Base-by-base conservation (phyloP, 257 asterid genomes). In the Solanum megistacrolobum region DNA sequence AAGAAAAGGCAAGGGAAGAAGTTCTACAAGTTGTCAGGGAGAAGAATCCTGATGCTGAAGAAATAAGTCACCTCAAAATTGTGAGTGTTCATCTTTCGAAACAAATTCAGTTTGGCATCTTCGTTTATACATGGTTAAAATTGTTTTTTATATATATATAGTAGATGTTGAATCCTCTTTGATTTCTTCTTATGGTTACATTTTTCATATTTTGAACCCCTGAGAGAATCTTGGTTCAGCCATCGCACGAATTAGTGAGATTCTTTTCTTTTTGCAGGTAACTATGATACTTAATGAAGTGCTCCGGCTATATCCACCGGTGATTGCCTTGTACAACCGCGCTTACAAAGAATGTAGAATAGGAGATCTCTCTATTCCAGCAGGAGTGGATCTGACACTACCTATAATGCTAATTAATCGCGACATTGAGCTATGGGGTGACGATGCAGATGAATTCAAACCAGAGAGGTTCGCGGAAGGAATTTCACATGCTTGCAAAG, bases 381-480 rank as follows among this genome's bases (percentile, higher is more conserved):
- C 92, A 20, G 96, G 93, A 46, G 88, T 91, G 85, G 91, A 89
- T 81, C 88, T 94, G 60, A 12, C 84, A 5, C 83, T 92, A n/a
- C 94, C 96, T 0, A 88, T 91, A 86, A 60, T 94, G 89, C 87
- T 89, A 21, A 89, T 91, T 32, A 88, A 94, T 35, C 94, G 88
- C 8, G 94, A 94, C 76, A 74, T 84, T n/a, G 93, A 89, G 68
- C 84, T 93, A 83, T 94, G 96, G 96, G 95, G 96, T 4, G 89
- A 89, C 2, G 96, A 94, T 84, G 94, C 90, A 32, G 89, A 89
- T 25, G 94, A 92, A 55, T 92, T 93, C 58, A 93, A 92, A 65
- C 94, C 93, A 23, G 93, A 91, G 38, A 89, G 95, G 73, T 94
- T 94, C 66, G 87, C 91, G 29, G 88, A 88, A 29, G 94, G 95